Conservation (phyloP, 805 yeast species). For the Metschnikowia corniflorae region DNA sequence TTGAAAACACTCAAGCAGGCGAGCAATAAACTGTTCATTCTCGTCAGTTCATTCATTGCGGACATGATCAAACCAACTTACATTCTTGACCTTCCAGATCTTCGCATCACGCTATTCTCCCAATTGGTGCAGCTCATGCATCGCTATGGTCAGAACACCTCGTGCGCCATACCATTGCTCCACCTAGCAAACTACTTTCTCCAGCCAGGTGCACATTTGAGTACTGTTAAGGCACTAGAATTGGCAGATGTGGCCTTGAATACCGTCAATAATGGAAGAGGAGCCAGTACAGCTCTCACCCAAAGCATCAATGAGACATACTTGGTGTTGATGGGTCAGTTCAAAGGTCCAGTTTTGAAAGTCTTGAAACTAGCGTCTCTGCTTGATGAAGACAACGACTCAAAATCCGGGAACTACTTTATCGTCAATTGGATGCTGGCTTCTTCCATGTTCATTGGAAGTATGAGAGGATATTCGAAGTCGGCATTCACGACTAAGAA, state of each 20-base stretch:
- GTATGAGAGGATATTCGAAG: conserved; percentile 13
- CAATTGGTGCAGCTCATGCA: conserved; percentile 33
- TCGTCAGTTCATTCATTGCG: conserved; percentile 40
- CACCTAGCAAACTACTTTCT: conserved; percentile 35
- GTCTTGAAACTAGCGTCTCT: conserved; percentile 23
- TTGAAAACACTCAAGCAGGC: conserved; percentile 22
- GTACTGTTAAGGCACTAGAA: conserved; percentile 39
- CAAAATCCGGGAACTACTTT: conserved; percentile 6
- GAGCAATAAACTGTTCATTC: conserved; percentile 24
- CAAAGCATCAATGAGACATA: conserved; percentile 42
- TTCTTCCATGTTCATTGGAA: conserved; percentile 11
- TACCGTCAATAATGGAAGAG: conserved; percentile 31
- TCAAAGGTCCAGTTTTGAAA: conserved; percentile 37
- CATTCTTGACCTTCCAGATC: conserved; percentile 21
- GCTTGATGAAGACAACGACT: conserved; percentile 5
- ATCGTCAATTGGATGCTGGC: conserved; percentile 10
- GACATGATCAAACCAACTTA: conserved; percentile 36
- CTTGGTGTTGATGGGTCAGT: conserved; percentile 38
- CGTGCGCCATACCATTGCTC: conserved; percentile 38
- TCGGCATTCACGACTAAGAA: conserved; percentile 10
- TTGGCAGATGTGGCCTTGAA: conserved; percentile 38
- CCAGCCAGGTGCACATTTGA: conserved; percentile 24
- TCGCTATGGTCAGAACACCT: conserved; percentile 39
- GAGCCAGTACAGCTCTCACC: conserved; percentile 32
- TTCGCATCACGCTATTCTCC: conserved; percentile 30